Evolutionary conservation across 305 asterid genomes (phyloP).

Genomic region (Solanum aculeatissimum): DNA sequence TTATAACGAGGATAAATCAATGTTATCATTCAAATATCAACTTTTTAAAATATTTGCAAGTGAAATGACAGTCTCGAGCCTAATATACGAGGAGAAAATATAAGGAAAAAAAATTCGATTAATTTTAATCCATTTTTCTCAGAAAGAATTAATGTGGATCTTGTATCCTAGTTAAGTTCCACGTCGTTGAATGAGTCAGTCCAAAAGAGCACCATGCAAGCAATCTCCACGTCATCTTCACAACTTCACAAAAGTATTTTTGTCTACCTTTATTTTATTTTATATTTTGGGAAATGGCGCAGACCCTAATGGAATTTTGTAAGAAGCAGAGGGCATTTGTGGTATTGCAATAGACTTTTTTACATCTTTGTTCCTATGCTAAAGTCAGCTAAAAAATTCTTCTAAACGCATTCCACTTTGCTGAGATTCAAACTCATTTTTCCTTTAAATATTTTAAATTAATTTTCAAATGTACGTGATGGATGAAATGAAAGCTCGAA

Average conservation of each 20-base stretch:
- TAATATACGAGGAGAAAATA: too few relatives aligned
- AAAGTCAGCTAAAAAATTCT: too few relatives aligned
- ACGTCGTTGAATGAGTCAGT: background rate
- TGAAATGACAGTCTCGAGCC: too few relatives aligned
- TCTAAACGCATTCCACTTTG: too few relatives aligned
- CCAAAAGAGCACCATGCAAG: background rate
- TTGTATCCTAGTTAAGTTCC: background rate
- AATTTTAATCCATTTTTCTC: too few relatives aligned
- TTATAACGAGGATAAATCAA: too few relatives aligned
- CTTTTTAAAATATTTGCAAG: too few relatives aligned
- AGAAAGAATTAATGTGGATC: background rate
- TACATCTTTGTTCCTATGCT: too few relatives aligned
- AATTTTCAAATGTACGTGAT: background rate
- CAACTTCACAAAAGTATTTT: background rate
- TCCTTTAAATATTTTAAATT: too few relatives aligned
- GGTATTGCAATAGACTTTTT: background rate
- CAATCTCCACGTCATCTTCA: background rate
- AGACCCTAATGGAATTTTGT: background rate
- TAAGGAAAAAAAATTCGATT: too few relatives aligned
- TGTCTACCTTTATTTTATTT: background rate
- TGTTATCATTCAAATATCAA: too few relatives aligned
- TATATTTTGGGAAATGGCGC: background rate
- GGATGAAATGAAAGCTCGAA: background rate
- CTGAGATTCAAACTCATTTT: too few relatives aligned
- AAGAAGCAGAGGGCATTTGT: background rate